These are phyloP conservation scores for Aspergillus sp. DNA, from an alignment of 2,329 filamentous ascomycete genomes.

Conservation along the genomic window DNA sequence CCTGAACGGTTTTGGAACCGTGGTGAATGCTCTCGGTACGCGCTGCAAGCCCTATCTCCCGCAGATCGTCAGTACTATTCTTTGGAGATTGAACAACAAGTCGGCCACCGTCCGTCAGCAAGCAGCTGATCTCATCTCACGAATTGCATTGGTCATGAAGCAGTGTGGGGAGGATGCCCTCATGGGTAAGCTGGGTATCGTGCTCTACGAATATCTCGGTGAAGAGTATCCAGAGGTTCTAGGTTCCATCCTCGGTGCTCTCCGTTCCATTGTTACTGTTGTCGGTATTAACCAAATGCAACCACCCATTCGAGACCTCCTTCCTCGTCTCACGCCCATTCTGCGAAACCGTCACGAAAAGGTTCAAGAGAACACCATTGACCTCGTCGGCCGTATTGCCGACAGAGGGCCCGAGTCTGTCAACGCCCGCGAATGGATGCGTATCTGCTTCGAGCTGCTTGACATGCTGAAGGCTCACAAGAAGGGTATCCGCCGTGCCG, in stretches of 20 bases:
- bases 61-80: slow-evolving; percentile 94
- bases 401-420: slow-evolving; percentile 95
- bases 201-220: slow-evolving; percentile 96
- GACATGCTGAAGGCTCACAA: slow-evolving; percentile 99
- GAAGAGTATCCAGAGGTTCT: slow-evolving; percentile 98
- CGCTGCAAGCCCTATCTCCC: slow-evolving; percentile 95
- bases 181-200: slow-evolving; percentile 91
- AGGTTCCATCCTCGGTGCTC: slow-evolving; percentile 90
- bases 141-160: slow-evolving; percentile 98
- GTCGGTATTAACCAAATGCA: slow-evolving; percentile 99
- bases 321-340: slow-evolving; percentile 95
- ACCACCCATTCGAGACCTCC: slow-evolving; percentile 91
- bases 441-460: slow-evolving; percentile 96
- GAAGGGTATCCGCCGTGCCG: slow-evolving; percentile 95
- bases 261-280: slow-evolving; percentile 94
- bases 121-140: slow-evolving; percentile 91
- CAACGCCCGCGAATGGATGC: slow-evolving; percentile 98
- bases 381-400: slow-evolving; percentile 94
- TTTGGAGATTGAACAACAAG: slow-evolving; percentile 97
- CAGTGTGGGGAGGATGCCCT: slow-evolving; percentile 95
- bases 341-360: slow-evolving; percentile 98
- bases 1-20: slow-evolving; percentile 95
- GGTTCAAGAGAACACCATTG: slow-evolving; percentile 98
- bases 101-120: slow-evolving; percentile 95
- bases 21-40: slow-evolving; percentile 90